A percentile compares a stretch with the other conserved stretches of the same genome.
Evolutionary conservation across 2,329 filamentous ascomycete species (phyloP).

Genomic region (Trichoderma atrobrunneum): DNA sequence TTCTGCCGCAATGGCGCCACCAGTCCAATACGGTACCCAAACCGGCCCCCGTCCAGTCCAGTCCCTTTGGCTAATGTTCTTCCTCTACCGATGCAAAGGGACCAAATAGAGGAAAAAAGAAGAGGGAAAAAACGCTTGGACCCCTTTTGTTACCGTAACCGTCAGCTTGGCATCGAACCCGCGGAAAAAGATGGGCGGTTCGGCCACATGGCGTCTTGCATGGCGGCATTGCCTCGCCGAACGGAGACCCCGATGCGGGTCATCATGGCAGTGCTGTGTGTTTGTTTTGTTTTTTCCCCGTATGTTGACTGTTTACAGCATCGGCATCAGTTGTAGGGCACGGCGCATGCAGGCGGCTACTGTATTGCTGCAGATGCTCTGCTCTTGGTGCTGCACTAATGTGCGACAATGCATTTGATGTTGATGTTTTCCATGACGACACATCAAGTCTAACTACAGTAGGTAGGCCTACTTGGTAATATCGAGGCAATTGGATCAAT

Average conservation of each 20-base stretch:
- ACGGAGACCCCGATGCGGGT: conserved; percentile 20
- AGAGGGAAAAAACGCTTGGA: background rate
- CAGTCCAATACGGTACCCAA: background rate
- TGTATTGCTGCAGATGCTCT: background rate
- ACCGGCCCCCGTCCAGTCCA: background rate
- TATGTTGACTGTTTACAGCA: background rate
- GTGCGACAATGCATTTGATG: background rate
- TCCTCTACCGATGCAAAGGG: background rate
- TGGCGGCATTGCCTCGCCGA: conserved; percentile 7
- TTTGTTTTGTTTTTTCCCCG: background rate
- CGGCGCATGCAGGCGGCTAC: background rate
- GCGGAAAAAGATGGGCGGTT: conserved; percentile 1
- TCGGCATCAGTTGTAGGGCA: background rate
- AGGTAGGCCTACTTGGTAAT: too few species aligned
- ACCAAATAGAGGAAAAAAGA: background rate
- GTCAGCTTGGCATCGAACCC: background rate
- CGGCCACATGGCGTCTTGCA: conserved; percentile 12
- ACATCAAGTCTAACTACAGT: background rate
- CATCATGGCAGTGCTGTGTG: conserved; percentile 18
- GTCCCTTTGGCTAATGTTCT: background rate
- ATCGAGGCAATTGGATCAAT: too few species aligned
- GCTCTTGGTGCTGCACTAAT: background rate
- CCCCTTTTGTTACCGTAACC: background rate
- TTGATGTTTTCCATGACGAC: background rate
- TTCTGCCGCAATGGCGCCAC: conserved; percentile 6